These are phyloP conservation scores for Asterella californica DNA, from an alignment of 225 moss, liverwort and hornwort species.

Conservation along the genomic window DNA sequence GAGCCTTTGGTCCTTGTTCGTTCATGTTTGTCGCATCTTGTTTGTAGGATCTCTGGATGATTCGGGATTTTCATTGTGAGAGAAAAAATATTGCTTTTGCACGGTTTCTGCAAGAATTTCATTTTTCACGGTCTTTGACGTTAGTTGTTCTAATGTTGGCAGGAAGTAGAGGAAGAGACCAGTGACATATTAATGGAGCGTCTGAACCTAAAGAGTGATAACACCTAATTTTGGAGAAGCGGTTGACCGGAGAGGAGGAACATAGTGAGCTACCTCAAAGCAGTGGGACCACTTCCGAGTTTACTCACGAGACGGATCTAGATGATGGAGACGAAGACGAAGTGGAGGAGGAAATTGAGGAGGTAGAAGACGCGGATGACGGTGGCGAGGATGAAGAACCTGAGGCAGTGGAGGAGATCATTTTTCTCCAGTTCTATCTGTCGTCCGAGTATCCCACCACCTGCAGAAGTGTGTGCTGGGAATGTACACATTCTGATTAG, in stretches of 20 bases:
- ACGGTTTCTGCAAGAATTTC: neutral
- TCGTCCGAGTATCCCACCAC: neutral
- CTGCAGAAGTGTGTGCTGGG: slow-evolving; percentile 1
- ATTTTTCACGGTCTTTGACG: neutral
- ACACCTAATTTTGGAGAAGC: slow-evolving; percentile 88
- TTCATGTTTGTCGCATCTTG: neutral
- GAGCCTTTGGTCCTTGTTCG: neutral
- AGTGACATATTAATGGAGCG: slow-evolving; percentile 75
- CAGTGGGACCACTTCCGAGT: neutral
- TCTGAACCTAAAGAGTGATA: slow-evolving; percentile 72
- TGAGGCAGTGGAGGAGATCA: slow-evolving; percentile 36
- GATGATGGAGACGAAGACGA: slow-evolving; percentile 55
- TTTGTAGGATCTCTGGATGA: neutral
- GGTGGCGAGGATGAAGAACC: slow-evolving; percentile 78
- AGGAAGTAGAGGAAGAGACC: slow-evolving; percentile 56
- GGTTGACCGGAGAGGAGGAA: slow-evolving; percentile 68
- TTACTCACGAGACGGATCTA: slow-evolving; percentile 21
- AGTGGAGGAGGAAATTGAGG: slow-evolving; percentile 72
- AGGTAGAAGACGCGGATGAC: slow-evolving; percentile 77
- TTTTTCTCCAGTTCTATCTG: neutral
- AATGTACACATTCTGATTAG: neutral
- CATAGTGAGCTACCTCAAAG: slow-evolving; percentile 35
- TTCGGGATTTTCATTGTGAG: neutral
- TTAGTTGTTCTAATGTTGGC: slow-evolving; percentile 13
- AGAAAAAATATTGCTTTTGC: neutral